phyloP scores from a whole-genome alignment of 768 basidiomycete genomes.

The Mycena pura region DNA sequence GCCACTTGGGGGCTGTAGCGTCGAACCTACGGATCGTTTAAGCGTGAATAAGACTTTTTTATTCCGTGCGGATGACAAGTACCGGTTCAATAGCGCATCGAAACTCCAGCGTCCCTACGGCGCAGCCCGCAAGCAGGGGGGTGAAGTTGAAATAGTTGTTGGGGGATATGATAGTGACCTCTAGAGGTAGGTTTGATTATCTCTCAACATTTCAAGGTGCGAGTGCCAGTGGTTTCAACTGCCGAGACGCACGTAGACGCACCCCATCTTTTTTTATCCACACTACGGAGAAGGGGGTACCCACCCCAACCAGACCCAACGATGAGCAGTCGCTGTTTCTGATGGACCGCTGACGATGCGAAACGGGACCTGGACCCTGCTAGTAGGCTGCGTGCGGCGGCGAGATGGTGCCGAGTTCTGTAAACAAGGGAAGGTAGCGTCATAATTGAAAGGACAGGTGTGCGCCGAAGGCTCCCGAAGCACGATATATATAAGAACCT shows the following conservation, averaged over 20 bases:
- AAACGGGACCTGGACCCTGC: conserved; percentile 41
- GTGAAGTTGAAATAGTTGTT: conserved; percentile 74
- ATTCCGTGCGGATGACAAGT: conserved; percentile 33
- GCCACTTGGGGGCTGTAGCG: conserved; percentile 64
- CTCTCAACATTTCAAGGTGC: not conserved
- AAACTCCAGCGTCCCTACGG: conserved; percentile 87
- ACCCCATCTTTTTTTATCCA: conserved; percentile 81
- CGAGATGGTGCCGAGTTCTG: no score
- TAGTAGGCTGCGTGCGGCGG: not conserved
- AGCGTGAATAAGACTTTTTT: not conserved
- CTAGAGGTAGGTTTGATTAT: conserved; percentile 38
- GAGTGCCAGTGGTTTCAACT: no score
- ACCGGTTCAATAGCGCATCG: conserved; percentile 84
- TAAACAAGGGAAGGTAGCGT: conserved; percentile 5
- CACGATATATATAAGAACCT: no score
- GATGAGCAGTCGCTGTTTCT: conserved; percentile 63
- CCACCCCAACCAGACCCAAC: conserved; percentile 84
- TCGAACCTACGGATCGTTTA: conserved; percentile 48
- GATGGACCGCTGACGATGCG: conserved; percentile 42
- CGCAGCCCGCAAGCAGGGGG: conserved; percentile 70
- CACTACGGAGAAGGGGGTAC: conserved; percentile 67
- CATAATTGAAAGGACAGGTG: no score
- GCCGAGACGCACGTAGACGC: no score
- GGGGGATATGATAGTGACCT: conserved; percentile 72
- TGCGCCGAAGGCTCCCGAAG: no score